Conservation (phyloP, 2,329 filamentous ascomycete genomes). For the Penicillium sp. region DNA sequence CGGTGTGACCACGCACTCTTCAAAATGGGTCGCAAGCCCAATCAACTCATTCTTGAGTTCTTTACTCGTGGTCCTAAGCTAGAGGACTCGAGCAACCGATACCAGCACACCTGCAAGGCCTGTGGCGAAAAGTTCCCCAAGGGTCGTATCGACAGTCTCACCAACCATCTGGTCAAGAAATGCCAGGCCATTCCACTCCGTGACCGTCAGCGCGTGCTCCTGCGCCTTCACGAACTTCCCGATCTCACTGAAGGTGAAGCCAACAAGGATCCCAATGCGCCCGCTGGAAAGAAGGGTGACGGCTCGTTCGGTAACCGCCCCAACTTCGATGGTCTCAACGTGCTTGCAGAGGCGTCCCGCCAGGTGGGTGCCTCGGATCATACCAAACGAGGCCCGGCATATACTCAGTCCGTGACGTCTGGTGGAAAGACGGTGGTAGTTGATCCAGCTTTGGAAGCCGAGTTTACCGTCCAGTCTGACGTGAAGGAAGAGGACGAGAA, state of each 20-base stretch:
- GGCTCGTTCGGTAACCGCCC: slow-evolving; percentile 58
- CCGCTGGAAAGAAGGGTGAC: slow-evolving; percentile 45
- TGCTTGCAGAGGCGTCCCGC: slow-evolving; percentile 84
- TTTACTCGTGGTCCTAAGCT: slow-evolving; percentile 87
- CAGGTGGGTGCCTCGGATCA: slow-evolving; percentile 67
- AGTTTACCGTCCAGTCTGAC: slow-evolving; percentile 44
- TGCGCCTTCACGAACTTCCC: slow-evolving; percentile 73
- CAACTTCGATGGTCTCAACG: slow-evolving; percentile 81
- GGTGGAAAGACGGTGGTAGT: slow-evolving; percentile 51
- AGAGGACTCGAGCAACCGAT: slow-evolving; percentile 87
- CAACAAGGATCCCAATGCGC: slow-evolving; percentile 47
- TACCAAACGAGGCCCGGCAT: slow-evolving; percentile 50
- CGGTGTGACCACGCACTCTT: neutral
- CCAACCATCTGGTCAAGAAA: slow-evolving; percentile 81
- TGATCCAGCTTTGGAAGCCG: slow-evolving; percentile 50
- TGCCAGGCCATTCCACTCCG: slow-evolving; percentile 78
- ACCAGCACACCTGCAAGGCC: slow-evolving; percentile 86
- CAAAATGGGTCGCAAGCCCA: slow-evolving; percentile 81
- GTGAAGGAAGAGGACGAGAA: slow-evolving; percentile 32
- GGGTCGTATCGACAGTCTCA: slow-evolving; percentile 82
- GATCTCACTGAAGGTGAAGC: slow-evolving; percentile 54
- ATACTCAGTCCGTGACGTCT: slow-evolving; percentile 49
- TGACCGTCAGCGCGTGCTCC: slow-evolving; percentile 76
- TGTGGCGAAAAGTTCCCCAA: slow-evolving; percentile 91
- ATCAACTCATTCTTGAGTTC: slow-evolving; percentile 83